Percentiles rank a stretch among this genome's conserved stretches.
phyloP scores from a whole-genome alignment of 441 rosid genomes.

The Arabidopsis lyrata region DNA sequence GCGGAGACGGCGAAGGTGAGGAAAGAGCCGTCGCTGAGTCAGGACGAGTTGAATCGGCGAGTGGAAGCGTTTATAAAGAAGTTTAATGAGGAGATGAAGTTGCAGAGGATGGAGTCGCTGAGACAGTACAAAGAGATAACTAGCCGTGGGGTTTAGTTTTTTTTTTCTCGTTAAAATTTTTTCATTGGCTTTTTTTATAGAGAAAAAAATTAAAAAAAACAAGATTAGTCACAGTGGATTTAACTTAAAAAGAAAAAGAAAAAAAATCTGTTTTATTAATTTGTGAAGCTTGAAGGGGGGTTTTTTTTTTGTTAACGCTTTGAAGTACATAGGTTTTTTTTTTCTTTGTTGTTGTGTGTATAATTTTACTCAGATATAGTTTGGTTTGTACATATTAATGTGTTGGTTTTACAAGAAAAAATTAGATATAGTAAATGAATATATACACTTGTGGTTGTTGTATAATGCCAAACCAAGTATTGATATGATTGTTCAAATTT shows the following conservation, averaged over 20 bases:
- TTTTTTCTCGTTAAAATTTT: background rate
- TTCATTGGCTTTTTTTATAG: constrained; percentile 7
- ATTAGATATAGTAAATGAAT: background rate
- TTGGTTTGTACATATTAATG: constrained; percentile 15
- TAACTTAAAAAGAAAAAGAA: background rate
- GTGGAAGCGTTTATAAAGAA: constrained; percentile 83
- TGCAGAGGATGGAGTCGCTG: constrained; percentile 73
- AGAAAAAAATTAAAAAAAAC: background rate
- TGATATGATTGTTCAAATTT: background rate
- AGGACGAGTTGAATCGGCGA: constrained; percentile 86
- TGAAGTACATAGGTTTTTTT: background rate
- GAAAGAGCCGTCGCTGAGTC: constrained; percentile 75
- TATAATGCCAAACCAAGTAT: too few relatives aligned
- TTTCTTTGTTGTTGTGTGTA: background rate
- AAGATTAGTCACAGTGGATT: background rate
- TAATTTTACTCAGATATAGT: constrained; percentile 1
- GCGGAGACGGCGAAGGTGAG: constrained; percentile 51
- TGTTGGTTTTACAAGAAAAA: background rate
- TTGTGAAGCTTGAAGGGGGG: constrained; percentile 28
- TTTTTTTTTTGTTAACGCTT: background rate
- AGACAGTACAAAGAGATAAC: constrained; percentile 65
- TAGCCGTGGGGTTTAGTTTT: constrained; percentile 37
- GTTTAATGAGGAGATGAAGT: constrained; percentile 83
- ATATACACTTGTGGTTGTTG: background rate
- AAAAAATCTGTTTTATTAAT: background rate